Evolutionary conservation across 306 rosid genomes (phyloP).

Genomic region (Psophocarpus tetragonolobus): DNA sequence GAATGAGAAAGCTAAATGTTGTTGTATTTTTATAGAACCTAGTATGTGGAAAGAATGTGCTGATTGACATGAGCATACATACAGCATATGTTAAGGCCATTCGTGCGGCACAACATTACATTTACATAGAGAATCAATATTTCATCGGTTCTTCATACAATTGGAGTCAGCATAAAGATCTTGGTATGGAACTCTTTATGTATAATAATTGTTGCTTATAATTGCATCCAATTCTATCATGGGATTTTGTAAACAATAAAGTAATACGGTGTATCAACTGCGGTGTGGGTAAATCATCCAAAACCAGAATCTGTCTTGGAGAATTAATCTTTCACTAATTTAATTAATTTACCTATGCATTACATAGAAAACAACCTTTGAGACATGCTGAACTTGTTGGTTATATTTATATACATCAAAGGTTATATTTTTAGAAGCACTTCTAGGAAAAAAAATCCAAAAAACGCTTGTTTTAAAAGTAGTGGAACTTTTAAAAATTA

Average conservation of each 20-base stretch:
- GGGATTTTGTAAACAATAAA: not conserved
- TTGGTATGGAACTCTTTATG: conserved; percentile 54
- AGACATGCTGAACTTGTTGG: not conserved
- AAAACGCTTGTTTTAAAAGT: too few species aligned
- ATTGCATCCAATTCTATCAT: not conserved
- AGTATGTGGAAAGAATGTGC: conserved; percentile 82
- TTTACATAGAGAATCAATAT: conserved; percentile 90
- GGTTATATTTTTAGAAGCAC: too few species aligned
- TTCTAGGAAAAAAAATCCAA: too few species aligned
- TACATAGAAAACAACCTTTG: not conserved
- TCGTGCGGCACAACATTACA: conserved; percentile 80
- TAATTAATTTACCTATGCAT: not conserved
- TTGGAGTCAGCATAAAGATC: conserved; percentile 83
- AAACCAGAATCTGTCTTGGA: not conserved
- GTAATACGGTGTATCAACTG: not conserved
- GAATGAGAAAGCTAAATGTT: conserved; percentile 33
- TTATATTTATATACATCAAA: conserved; percentile 10
- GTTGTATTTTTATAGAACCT: conserved; percentile 62
- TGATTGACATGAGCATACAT: conserved; percentile 96
- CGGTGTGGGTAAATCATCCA: not conserved
- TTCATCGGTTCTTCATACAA: conserved; percentile 87
- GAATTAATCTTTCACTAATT: not conserved
- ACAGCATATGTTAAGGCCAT: conserved; percentile 87
- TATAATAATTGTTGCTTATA: not conserved
- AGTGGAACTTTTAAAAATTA: too few species aligned